phyloP scores from a whole-genome alignment of 2,329 filamentous ascomycete species.

The Chaetomium olivaceum region DNA sequence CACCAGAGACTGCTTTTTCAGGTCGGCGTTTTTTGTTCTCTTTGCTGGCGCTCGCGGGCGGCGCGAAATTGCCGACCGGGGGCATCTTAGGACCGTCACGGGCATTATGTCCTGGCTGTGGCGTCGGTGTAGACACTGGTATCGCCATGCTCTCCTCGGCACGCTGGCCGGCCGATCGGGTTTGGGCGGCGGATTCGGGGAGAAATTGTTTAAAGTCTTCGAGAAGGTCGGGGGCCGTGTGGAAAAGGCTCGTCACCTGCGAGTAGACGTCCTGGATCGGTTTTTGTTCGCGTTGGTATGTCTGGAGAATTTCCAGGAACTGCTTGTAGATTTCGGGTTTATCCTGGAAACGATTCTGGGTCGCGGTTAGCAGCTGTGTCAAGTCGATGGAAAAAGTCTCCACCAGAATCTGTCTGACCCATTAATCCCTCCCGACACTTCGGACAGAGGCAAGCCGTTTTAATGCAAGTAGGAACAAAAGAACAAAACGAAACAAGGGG shows the following conservation, averaged over 20 bases:
- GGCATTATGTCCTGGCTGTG: slow-evolving; percentile 51
- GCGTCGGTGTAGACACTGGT: slow-evolving; percentile 53
- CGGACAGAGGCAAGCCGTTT: slow-evolving; percentile 10
- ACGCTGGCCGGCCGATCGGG: slow-evolving; percentile 60
- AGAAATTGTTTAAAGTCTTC: slow-evolving; percentile 99
- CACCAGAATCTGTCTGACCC: slow-evolving; percentile 25
- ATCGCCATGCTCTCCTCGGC: slow-evolving; percentile 65
- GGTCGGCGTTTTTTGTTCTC: slow-evolving; percentile 83
- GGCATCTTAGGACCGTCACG: slow-evolving; percentile 77
- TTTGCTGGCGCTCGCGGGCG: slow-evolving; percentile 76
- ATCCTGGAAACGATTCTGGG: slow-evolving; percentile 89
- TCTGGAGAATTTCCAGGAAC: slow-evolving; percentile 96
- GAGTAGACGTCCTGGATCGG: slow-evolving; percentile 98
- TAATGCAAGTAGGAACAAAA: slow-evolving; percentile 2
- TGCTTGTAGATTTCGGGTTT: slow-evolving; percentile 99
- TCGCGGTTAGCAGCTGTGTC: slow-evolving; percentile 28
- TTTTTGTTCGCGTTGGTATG: slow-evolving; percentile 96
- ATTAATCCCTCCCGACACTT: slow-evolving; percentile 13
- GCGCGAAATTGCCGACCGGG: slow-evolving; percentile 91
- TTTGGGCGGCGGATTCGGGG: slow-evolving; percentile 73
- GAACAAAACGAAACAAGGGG: slow-evolving; percentile 12
- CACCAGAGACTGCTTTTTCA: slow-evolving; percentile 55
- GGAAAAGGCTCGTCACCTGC: slow-evolving; percentile 92
- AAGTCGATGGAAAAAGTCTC: slow-evolving; percentile 24
- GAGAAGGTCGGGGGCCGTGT: slow-evolving; percentile 86